Evolutionary conservation across 23 red algal species (phyloP), one percentile per base, ranked within the genome.

Genomic region (Gracilaria gracilis): DNA sequence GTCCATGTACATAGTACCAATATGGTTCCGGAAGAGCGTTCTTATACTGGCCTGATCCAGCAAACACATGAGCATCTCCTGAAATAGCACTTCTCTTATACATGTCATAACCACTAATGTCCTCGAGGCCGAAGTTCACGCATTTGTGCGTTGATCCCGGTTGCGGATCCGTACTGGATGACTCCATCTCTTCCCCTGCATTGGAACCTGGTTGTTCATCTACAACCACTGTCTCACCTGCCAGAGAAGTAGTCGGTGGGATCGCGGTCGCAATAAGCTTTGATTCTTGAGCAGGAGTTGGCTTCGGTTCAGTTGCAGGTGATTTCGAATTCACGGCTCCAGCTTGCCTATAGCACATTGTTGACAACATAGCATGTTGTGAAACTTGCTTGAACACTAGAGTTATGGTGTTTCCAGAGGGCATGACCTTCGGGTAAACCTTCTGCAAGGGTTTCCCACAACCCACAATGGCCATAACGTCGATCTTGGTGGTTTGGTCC

Each of bases 381-480:
- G 33, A 61, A 9, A 90, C 37, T 51, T 74, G 51, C 44, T 80
- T 21, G 9, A 90, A 65, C 46, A 59, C 37, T 17, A 67, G n/a
- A 67, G 71, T 49, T 61, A 81, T 90, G 6, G 71, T 54, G 19
- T 35, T 59, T 19, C 51, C 77, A 25, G 46, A 57, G 37, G 74
- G 21, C 3, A 21, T 27, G 54, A 90, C n/a, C 28, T 71, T 46
- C 19, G 65, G 62, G 49, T 75, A 87, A 7, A 67, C 33, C 57
- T 81, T 67, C 51, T 90, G 67, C 37, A 90, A 49, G 20, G 74
- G 65, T 80, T 51, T 69, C 11, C 87, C 87, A 32, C 87, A 90
- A 11, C 87, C 87, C 14, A 70, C 87, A 57, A 77, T 47, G 33
- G 48, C n/a, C 71, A 90, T 90, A 71, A 90, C 58, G 70, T 90